Conservation (phyloP, 1,139 yeast species). For the Maudiozyma humilis region DNA sequence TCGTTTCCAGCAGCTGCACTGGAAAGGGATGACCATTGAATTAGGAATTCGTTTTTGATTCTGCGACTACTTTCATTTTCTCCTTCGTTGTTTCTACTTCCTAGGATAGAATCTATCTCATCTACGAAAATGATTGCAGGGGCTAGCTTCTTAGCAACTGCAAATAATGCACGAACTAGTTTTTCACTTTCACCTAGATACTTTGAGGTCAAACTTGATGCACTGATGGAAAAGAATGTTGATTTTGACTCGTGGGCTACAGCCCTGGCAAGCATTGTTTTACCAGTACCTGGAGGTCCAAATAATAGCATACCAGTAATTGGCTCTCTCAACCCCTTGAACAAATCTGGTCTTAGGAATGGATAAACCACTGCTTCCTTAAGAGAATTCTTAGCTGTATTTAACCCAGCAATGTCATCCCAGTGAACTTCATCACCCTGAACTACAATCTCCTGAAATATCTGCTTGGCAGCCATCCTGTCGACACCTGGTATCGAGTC, state of each 20-base stretch:
- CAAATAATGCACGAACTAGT: slow-evolving; percentile 79
- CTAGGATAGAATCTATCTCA: slow-evolving; percentile 86
- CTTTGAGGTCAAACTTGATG: slow-evolving; percentile 87
- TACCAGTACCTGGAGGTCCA: slow-evolving; percentile 99
- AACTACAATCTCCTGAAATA: slow-evolving; percentile 82
- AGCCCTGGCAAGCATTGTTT: slow-evolving; percentile 94
- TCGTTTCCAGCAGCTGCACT: slow-evolving; percentile 78
- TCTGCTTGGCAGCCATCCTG: slow-evolving; percentile 70
- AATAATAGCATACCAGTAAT: slow-evolving; percentile 91
- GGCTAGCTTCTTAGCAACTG: slow-evolving; percentile 75
- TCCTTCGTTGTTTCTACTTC: slow-evolving; percentile 63
- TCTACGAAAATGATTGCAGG: slow-evolving; percentile 94
- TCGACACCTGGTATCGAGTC: slow-evolving; percentile 40
- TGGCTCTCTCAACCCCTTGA: slow-evolving; percentile 87
- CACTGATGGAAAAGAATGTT: slow-evolving; percentile 86
- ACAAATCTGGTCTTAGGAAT: slow-evolving; percentile 84
- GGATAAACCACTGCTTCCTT: slow-evolving; percentile 98
- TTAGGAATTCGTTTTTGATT: slow-evolving; percentile 86
- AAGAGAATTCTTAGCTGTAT: slow-evolving; percentile 76
- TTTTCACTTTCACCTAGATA: slow-evolving; percentile 92
- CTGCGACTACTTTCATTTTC: slow-evolving; percentile 90
- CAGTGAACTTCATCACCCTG: slow-evolving; percentile 94
- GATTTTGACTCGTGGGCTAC: slow-evolving; percentile 96
- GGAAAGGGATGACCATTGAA: slow-evolving; percentile 92
- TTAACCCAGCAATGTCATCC: slow-evolving; percentile 95